phyloP scores from a whole-genome alignment of 2,329 filamentous ascomycete species.

The Penicillium sp. region DNA sequence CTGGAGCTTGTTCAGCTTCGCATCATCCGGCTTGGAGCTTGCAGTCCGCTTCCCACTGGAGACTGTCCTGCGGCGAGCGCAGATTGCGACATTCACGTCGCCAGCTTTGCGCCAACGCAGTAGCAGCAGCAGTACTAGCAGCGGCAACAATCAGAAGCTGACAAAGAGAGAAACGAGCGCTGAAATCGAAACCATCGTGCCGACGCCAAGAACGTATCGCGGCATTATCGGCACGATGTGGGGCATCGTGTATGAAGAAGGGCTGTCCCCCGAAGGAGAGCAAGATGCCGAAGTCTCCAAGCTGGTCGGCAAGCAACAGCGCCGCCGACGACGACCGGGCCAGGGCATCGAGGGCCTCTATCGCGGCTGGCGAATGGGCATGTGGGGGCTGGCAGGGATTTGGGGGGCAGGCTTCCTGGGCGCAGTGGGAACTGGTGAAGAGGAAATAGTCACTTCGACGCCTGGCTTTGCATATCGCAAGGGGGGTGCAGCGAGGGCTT shows the following conservation, averaged over 20 bases:
- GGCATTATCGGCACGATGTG: conserved; percentile 93
- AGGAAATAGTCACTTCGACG: conserved; percentile 25
- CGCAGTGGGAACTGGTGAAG: conserved; percentile 33
- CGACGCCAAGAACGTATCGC: conserved; percentile 68
- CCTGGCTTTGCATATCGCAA: conserved; percentile 17
- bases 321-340: conserved; percentile 42
- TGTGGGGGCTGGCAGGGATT: conserved; percentile 54
- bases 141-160: conserved; percentile 9
- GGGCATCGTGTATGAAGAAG: conserved; percentile 79
- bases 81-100: conserved; percentile 67
- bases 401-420: conserved; percentile 49
- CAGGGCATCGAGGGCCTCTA: conserved; percentile 55
- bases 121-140: too few relatives aligned
- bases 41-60: conserved; percentile 86
- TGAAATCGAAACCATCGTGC: conserved; percentile 68
- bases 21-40: conserved; percentile 73
- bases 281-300: conserved; percentile 26
- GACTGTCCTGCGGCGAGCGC: conserved; percentile 83
- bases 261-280: conserved; percentile 45
- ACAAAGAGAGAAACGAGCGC: conserved; percentile 14
- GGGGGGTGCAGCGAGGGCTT: conserved; percentile 7
- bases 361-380: conserved; percentile 55
- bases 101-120: conserved; percentile 45
- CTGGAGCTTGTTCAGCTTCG: conserved; percentile 79
- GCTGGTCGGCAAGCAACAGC: conserved; percentile 29